phyloP scores from a whole-genome alignment of 2,329 filamentous ascomycete genomes.

The Harringtonia aguacate region DNA sequence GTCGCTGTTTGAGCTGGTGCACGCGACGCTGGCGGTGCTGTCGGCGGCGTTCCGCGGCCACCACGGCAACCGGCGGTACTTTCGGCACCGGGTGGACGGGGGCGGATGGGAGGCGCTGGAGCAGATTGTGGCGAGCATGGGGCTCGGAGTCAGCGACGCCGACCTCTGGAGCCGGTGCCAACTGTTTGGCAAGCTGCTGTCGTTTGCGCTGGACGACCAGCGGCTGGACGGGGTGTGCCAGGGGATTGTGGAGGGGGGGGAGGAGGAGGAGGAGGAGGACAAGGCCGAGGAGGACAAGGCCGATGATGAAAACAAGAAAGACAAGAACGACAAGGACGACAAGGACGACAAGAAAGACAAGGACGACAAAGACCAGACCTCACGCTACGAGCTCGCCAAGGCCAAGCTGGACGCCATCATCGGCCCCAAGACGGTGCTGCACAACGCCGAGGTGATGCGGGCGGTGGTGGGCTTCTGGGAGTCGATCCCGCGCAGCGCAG shows the following conservation, averaged over 20 bases:
- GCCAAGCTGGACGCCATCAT: constrained; percentile 36
- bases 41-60: constrained; percentile 68
- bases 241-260: constrained; percentile 23
- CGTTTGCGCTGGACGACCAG: constrained; percentile 72
- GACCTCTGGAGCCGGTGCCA: constrained; percentile 60
- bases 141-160: constrained; percentile 52
- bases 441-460: constrained; percentile 53
- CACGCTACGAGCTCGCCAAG: no score
- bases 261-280: neutral
- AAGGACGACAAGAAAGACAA: neutral
- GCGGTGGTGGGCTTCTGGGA: constrained; percentile 55
- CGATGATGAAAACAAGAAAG: neutral
- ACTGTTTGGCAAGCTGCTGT: constrained; percentile 71
- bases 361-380: neutral
- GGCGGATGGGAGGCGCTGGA: constrained; percentile 73
- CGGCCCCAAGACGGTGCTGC: constrained; percentile 38
- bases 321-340: neutral
- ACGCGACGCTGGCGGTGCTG: constrained; percentile 62
- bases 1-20: constrained; percentile 57
- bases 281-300: neutral
- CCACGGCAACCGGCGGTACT: constrained; percentile 80
- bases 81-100: constrained; percentile 62
- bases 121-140: constrained; percentile 58
- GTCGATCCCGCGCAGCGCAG: constrained; percentile 39
- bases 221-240: constrained; percentile 60